These are phyloP conservation scores for Allomyces macrogynus DNA, from an alignment of 192 early-diverging fungal genomes.

Conservation along the genomic window DNA sequence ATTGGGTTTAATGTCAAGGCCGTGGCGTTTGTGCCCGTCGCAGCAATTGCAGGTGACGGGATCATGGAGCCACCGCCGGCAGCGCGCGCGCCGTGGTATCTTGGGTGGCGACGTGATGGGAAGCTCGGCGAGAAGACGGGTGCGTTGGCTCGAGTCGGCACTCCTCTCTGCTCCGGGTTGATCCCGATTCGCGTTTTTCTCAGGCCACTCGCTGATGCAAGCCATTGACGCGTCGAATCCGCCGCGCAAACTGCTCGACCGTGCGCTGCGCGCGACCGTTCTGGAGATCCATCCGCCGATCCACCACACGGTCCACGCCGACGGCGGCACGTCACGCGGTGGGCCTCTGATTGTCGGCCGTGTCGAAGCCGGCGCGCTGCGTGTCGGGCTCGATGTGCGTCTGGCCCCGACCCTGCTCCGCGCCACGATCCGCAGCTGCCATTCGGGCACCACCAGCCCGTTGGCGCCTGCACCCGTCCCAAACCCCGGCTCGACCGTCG, in stretches of 20 bases:
- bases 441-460: too few relatives aligned
- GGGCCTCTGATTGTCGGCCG: conserved; percentile 91
- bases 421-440: conserved; percentile 31
- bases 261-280: conserved; percentile 89
- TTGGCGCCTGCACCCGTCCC: background rate
- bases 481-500: background rate
- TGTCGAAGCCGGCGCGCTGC: conserved; percentile 89
- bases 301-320: too few relatives aligned
- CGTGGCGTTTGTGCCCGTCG: conserved; percentile 92
- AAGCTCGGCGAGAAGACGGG: background rate
- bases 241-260: conserved; percentile 70
- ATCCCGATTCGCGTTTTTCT: too few relatives aligned
- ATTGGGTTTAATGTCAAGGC: conserved; percentile 84
- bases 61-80: conserved; percentile 80
- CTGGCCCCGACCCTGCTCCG: conserved; percentile 71
- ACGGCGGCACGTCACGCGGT: conserved; percentile 71
- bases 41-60: conserved; percentile 95
- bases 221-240: conserved; percentile 92
- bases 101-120: background rate
- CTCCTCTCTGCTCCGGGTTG: too few relatives aligned
- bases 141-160: too few relatives aligned
- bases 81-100: conserved; percentile 3
- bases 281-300: conserved; percentile 64
- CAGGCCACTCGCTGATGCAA: conserved; percentile 22
- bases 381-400: conserved; percentile 70